Percentiles rank a stretch among this genome's conserved stretches.
phyloP scores from a whole-genome alignment of 1,139 yeast genomes.

The Debaryomyces subglobosus region DNA sequence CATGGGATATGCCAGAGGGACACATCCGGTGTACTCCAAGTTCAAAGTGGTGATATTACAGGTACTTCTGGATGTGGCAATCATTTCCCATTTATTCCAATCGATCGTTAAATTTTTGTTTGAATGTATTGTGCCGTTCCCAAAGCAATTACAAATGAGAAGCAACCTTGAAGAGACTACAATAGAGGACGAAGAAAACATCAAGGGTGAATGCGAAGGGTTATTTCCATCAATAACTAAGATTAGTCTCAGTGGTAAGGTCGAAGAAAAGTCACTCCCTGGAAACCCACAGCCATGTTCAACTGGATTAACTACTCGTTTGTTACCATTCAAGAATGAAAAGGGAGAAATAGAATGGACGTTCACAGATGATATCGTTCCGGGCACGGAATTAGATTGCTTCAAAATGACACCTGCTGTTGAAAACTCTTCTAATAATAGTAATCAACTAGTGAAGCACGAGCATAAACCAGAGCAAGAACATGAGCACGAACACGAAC shows the following conservation, averaged over 20 bases:
- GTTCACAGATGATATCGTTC: slow-evolving; percentile 43
- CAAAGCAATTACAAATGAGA: neutral
- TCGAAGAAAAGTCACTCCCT: slow-evolving; percentile 8
- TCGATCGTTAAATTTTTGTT: neutral
- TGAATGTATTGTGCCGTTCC: neutral
- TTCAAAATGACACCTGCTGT: slow-evolving; percentile 23
- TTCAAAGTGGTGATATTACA: neutral
- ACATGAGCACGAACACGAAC: neutral
- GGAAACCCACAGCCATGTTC: slow-evolving; percentile 44
- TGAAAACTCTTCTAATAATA: neutral
- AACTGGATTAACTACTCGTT: slow-evolving; percentile 49
- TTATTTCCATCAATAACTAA: slow-evolving; percentile 25
- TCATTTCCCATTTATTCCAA: neutral
- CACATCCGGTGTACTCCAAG: neutral
- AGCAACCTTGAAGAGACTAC: neutral
- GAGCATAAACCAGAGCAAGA: slow-evolving; percentile 8
- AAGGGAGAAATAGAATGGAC: slow-evolving; percentile 64
- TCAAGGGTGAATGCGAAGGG: neutral
- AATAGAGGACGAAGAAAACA: slow-evolving; percentile 1
- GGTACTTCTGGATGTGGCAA: neutral
- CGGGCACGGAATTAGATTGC: slow-evolving; percentile 31
- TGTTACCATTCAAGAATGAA: slow-evolving; percentile 53
- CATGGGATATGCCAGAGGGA: neutral
- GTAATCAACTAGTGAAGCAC: neutral
- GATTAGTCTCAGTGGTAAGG: slow-evolving; percentile 10